Percentiles rank a stretch among this genome's conserved stretches.
phyloP scores from a whole-genome alignment of 768 basidiomycete species.

The Collybia sordida region DNA sequence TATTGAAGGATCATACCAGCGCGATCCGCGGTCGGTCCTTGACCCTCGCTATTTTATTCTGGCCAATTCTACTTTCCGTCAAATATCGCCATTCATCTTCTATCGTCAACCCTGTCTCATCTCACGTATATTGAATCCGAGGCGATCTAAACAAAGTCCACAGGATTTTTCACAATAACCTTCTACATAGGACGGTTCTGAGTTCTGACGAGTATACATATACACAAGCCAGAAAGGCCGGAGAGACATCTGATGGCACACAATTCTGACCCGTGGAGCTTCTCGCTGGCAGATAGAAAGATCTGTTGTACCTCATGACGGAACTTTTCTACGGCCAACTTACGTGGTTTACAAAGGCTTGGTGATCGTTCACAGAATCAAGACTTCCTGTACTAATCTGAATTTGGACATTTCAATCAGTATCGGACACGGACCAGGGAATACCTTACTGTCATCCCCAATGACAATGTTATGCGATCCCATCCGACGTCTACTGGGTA shows the following conservation, averaged over 20 bases:
- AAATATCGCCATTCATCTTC: too few relatives aligned
- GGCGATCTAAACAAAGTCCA: too few relatives aligned
- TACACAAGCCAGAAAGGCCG: neutral
- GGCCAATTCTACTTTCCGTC: too few relatives aligned
- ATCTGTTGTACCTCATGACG: neutral
- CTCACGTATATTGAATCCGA: too few relatives aligned
- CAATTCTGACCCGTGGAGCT: neutral
- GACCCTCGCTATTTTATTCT: too few relatives aligned
- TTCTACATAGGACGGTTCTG: too few relatives aligned
- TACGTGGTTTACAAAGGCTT: neutral
- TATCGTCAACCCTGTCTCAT: too few relatives aligned
- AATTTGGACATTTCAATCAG: conserved; percentile 3
- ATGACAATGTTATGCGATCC: neutral
- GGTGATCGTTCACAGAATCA: neutral
- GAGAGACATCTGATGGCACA: neutral
- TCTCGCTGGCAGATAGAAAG: neutral
- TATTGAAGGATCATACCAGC: neutral
- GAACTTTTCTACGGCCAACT: neutral
- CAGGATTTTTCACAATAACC: too few relatives aligned
- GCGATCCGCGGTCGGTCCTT: too few relatives aligned
- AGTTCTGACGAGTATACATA: too few relatives aligned
- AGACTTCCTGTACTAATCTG: conserved; percentile 4
- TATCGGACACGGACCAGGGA: neutral
- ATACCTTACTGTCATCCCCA: neutral
- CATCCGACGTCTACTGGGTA: neutral